phyloP scores from a whole-genome alignment of 2,329 filamentous ascomycete genomes.

The Ceratocystiopsis sp. region DNA sequence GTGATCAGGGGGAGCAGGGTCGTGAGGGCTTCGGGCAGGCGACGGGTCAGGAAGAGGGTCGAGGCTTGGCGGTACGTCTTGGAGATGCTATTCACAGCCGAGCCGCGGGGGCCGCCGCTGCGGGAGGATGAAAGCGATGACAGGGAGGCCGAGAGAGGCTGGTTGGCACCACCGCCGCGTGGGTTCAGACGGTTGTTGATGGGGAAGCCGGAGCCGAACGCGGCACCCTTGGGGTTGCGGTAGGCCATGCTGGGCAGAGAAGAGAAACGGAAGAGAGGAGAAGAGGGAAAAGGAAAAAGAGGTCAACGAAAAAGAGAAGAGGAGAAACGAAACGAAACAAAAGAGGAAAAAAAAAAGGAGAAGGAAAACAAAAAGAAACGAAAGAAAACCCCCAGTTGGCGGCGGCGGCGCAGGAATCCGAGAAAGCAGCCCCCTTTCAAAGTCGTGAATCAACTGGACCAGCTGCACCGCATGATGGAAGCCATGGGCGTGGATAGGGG shows the following conservation, averaged over 20 bases:
- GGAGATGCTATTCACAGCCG: slow-evolving; percentile 43
- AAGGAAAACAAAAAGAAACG: not conserved
- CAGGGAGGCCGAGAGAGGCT: slow-evolving; percentile 41
- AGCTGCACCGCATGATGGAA: too few species aligned
- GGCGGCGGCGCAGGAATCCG: not conserved
- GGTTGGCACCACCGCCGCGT: not conserved
- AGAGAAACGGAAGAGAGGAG: not conserved
- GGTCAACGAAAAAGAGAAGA: too few species aligned
- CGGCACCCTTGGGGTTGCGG: slow-evolving; percentile 24
- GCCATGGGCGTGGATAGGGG: too few species aligned
- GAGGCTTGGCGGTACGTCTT: slow-evolving; percentile 90
- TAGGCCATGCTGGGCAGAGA: slow-evolving; percentile 23
- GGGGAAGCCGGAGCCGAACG: slow-evolving; percentile 29
- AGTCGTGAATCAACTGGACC: not conserved
- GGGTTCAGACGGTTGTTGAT: slow-evolving; percentile 18
- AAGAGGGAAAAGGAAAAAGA: not conserved
- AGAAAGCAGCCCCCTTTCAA: not conserved
- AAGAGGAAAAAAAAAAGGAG: not conserved
- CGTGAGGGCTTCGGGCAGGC: slow-evolving; percentile 74
- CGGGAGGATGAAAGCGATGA: slow-evolving; percentile 34
- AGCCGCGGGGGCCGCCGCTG: not conserved
- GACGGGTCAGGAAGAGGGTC: slow-evolving; percentile 85
- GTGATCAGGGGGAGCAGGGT: slow-evolving; percentile 71
- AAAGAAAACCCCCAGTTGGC: too few species aligned
- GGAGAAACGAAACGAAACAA: not conserved